These are phyloP conservation scores for Allantophomopsis lycopodina DNA, from an alignment of 2,329 filamentous ascomycete genomes.

Conservation along the genomic window DNA sequence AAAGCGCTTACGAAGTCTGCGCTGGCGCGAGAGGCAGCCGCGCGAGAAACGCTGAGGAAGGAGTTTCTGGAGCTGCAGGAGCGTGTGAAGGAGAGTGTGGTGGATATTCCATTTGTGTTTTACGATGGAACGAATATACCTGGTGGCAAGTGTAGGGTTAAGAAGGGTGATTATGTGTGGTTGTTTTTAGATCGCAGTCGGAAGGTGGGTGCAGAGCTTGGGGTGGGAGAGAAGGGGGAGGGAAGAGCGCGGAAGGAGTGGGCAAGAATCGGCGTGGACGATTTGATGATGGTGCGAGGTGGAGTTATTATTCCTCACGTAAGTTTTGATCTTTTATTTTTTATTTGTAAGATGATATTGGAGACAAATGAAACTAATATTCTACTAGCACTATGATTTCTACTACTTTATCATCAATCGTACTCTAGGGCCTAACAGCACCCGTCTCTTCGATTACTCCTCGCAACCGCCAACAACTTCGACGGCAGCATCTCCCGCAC, in stretches of 20 bases:
- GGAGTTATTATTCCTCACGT: conserved; percentile 91
- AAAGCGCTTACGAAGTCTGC: conserved; percentile 66
- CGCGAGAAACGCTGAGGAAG: conserved; percentile 59
- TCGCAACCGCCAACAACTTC: conserved; percentile 26
- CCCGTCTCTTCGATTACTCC: conserved; percentile 64
- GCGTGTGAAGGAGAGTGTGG: conserved; percentile 75
- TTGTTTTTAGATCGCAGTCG: conserved; percentile 83
- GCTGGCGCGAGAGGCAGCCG: conserved; percentile 64
- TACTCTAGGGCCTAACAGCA: conserved; percentile 57
- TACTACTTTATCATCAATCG: conserved; percentile 95
- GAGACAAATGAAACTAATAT: conserved; percentile 6
- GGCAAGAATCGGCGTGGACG: conserved; percentile 89
- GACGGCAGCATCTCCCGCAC: conserved; percentile 2
- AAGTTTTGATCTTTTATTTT: conserved; percentile 25
- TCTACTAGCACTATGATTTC: conserved; percentile 77
- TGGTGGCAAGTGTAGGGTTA: conserved; percentile 70
- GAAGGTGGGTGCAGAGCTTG: conserved; percentile 76
- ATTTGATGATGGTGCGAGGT: conserved; percentile 83
- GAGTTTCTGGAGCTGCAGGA: conserved; percentile 78
- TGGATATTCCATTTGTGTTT: conserved; percentile 89
- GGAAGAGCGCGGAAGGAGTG: conserved; percentile 61
- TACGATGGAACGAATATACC: conserved; percentile 89
- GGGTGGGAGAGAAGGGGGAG: conserved; percentile 49
- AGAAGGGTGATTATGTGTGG: conserved; percentile 90
- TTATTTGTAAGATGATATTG: not conserved